phyloP scores from a whole-genome alignment of 805 yeast genomes.

The Tetrapisispora fleetii region DNA sequence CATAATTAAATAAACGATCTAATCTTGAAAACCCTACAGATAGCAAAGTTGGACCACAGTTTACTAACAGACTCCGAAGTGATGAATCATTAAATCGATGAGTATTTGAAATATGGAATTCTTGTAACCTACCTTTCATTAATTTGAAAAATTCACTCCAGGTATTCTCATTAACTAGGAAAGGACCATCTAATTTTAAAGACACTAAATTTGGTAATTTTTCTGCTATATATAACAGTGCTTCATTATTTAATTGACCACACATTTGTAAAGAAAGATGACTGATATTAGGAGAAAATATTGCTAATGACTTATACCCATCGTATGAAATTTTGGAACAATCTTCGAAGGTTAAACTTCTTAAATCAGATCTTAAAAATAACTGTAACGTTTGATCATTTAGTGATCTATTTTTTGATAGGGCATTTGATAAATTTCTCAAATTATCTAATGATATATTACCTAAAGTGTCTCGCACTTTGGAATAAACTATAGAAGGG shows the following conservation, averaged over 20 bases:
- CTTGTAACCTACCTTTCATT: conserved; percentile 43
- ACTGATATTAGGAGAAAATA: conserved; percentile 68
- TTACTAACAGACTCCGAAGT: conserved; percentile 49
- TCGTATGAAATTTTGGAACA: conserved; percentile 69
- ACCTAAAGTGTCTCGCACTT: conserved; percentile 59
- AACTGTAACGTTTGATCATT: conserved; percentile 61
- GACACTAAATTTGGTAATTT: conserved; percentile 47
- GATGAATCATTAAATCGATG: conserved; percentile 71
- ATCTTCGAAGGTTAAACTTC: conserved; percentile 73
- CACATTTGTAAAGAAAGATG: conserved; percentile 74
- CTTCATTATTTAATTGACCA: conserved; percentile 79
- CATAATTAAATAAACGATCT: conserved; percentile 62
- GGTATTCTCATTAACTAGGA: conserved; percentile 59
- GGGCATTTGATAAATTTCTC: conserved; percentile 61
- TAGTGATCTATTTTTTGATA: conserved; percentile 74
- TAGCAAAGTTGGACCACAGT: conserved; percentile 48
- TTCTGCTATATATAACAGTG: conserved; percentile 49
- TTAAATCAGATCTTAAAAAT: conserved; percentile 54
- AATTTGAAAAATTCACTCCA: conserved; percentile 71
- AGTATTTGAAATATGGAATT: conserved; percentile 65
- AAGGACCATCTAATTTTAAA: conserved; percentile 79
- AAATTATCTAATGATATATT: conserved; percentile 72
- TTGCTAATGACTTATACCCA: conserved; percentile 58
- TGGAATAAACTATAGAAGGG: conserved; percentile 8
- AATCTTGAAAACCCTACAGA: conserved; percentile 54